These are phyloP conservation scores for Tricholoma sp. DNA, from an alignment of 768 basidiomycete species.

Conservation along the genomic window DNA sequence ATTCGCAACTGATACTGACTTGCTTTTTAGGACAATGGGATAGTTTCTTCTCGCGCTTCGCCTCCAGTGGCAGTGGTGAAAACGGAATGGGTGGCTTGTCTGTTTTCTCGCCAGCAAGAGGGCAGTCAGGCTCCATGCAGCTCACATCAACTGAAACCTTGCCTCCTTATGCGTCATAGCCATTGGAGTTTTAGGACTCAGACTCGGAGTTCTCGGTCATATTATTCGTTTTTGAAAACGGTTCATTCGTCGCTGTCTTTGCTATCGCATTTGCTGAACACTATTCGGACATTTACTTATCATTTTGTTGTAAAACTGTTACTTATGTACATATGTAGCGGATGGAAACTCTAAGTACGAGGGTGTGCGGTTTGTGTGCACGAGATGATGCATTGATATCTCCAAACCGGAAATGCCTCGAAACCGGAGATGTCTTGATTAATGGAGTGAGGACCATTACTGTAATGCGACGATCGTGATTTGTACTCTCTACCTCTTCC, in stretches of 20 bases:
- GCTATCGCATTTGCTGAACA: constrained; percentile 3
- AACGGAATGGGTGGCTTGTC: neutral
- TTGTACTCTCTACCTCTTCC: neutral
- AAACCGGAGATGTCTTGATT: neutral
- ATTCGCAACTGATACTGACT: constrained; percentile 2
- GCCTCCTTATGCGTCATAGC: constrained; percentile 13
- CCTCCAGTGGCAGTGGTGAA: constrained; percentile 3
- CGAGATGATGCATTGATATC: no score
- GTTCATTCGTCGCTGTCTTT: neutral
- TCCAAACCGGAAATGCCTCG: no score
- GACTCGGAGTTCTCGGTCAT: neutral
- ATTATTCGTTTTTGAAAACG: neutral
- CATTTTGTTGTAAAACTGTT: no score
- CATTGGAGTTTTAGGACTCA: neutral
- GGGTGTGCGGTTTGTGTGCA: no score
- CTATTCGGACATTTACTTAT: neutral
- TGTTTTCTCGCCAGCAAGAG: neutral
- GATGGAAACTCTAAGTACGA: neutral
- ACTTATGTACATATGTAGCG: neutral
- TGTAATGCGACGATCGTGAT: neutral
- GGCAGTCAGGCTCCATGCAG: neutral
- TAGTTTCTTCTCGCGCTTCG: constrained; percentile 67
- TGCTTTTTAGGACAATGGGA: constrained; percentile 69
- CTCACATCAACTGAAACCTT: constrained; percentile 10
- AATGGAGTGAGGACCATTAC: no score